Base-by-base conservation (phyloP, 2,329 filamentous ascomycete genomes). In the Aspergillus ustus region DNA sequence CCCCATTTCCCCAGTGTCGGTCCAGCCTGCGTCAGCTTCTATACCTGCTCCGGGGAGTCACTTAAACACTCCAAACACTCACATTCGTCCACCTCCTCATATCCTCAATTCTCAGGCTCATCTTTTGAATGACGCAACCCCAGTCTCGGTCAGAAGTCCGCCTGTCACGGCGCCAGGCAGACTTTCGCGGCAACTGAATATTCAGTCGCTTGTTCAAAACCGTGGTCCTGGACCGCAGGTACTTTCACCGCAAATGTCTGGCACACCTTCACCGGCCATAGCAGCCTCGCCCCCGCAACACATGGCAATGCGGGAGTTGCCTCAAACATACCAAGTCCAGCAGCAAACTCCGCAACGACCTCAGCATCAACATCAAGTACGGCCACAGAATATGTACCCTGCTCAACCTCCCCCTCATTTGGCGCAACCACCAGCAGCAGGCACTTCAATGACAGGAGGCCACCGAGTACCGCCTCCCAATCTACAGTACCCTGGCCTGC, bases 101-200 rank as follows among this genome's bases (percentile, higher is more conserved):
- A 37, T 28, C 31, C 40, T n/a, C 17, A 20, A 45, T 34, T 25
- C 28, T 11, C 48, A 17, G 48, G 25, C 45, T 5, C 48, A 46
- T 40, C 8, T 6, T 8, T 11, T n/a, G 11, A 61, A 61, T n/a
- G 53, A 9, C 34, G 46, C 43, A 22, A 22, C 59, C 46, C 20
- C 52, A 34, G 5, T 22, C 17, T 44, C 46, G 11, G 28, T 57
- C 40, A 61, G 46, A 48, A 48, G 48, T 52, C 13, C 59, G 34
- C 28, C 46, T 17, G 20, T 19, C 31, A 53, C 34, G 31, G 9
- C 40, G 22, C n/a, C 28, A 22, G 40, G 28, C 43, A 52, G 29
- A 20, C 25, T 56, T 19, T 43, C 53, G 19, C 34, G 15, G 15
- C 52, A 45, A 8, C 22, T 34, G 11, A 22, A 19, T 19, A 52